phyloP scores from a whole-genome alignment of 805 yeast genomes.

The Saccharomycopsis guyanensis region DNA sequence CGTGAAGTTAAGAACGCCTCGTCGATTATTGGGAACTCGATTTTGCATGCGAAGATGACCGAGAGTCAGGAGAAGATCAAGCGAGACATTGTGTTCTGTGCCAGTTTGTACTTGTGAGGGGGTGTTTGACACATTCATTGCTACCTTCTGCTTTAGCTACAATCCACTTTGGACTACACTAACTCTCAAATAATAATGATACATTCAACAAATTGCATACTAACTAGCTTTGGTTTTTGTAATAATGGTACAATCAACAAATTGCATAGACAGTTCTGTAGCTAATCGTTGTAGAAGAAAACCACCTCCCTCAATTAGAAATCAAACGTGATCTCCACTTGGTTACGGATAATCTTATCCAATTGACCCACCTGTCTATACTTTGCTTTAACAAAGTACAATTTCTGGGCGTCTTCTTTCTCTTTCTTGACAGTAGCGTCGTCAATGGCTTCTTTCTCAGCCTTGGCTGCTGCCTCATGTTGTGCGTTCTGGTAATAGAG shows the following conservation, averaged over 20 bases:
- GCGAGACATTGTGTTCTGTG: constrained; percentile 96
- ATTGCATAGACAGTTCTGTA: too few relatives aligned
- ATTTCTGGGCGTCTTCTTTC: constrained; percentile 33
- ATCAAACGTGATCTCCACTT: constrained; percentile 6
- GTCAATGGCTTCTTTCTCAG: constrained; percentile 42
- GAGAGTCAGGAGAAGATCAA: constrained; percentile 92
- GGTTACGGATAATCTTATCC: constrained; percentile 37
- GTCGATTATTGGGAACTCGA: constrained; percentile 86
- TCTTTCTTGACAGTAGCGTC: constrained; percentile 35
- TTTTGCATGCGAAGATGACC: constrained; percentile 81
- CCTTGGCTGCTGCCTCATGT: constrained; percentile 51
- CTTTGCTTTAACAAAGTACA: constrained; percentile 39
- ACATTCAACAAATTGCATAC: background rate
- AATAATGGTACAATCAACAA: too few relatives aligned
- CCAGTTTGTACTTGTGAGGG: constrained; percentile 70
- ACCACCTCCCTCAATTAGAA: constrained; percentile 1
- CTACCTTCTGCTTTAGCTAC: too few relatives aligned
- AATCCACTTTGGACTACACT: too few relatives aligned
- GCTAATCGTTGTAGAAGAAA: too few relatives aligned
- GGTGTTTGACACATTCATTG: background rate
- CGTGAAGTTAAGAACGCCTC: constrained; percentile 93
- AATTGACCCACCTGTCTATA: constrained; percentile 53
- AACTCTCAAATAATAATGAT: too few relatives aligned
- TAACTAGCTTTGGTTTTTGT: background rate
- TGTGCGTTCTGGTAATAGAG: constrained; percentile 59